Evolutionary conservation across 257 asterid species (phyloP).

Genomic region (Knoxia roxburghii): DNA sequence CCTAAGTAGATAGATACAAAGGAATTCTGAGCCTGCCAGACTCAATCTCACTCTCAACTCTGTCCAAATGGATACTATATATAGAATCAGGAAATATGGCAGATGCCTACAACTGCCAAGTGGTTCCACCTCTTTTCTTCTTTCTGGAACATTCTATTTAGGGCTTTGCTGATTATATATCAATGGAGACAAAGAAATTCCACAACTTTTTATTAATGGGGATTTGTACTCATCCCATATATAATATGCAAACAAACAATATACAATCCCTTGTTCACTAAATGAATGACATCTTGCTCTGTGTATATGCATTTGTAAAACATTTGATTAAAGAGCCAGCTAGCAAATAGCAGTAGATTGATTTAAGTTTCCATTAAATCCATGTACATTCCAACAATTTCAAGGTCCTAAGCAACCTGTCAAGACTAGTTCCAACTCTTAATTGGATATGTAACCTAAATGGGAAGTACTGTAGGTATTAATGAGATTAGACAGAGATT

Average conservation of each 20-base stretch:
- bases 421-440: neutral
- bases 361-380: no score
- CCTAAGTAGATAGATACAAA: no score
- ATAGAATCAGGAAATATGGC: neutral
- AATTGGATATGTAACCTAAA: neutral
- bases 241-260: no score
- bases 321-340: no score
- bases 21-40: no score
- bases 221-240: no score
- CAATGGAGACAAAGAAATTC: no score
- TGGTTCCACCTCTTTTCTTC: neutral
- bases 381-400: neutral
- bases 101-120: slow-evolving; percentile 3
- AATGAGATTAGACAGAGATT: neutral
- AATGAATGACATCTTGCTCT: no score
- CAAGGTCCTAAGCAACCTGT: neutral
- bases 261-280: no score
- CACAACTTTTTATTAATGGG: neutral
- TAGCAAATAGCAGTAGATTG: no score
- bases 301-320: no score
- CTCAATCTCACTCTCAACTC: neutral
- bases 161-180: neutral
- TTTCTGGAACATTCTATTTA: neutral
- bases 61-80: neutral
- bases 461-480: neutral